Conservation (phyloP, 345 rosid genomes). For the Passiflora organensis region DNA sequence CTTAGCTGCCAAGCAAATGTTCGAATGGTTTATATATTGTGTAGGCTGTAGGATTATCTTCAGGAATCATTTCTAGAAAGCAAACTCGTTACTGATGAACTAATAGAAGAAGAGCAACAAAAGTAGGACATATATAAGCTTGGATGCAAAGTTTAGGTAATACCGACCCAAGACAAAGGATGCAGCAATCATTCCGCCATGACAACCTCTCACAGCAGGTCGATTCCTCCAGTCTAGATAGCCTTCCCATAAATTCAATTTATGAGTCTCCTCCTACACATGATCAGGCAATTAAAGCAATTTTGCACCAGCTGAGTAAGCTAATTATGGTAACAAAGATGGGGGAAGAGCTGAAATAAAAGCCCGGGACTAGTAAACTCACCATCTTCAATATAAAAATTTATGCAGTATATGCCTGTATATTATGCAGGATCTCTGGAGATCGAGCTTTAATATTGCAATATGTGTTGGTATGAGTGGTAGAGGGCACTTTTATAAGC, state of each 20-base stretch:
- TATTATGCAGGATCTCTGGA: constrained; percentile 8
- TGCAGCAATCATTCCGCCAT: constrained; percentile 81
- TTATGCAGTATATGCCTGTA: background rate
- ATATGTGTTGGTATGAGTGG: constrained; percentile 10
- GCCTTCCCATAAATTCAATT: constrained; percentile 43
- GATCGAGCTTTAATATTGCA: constrained; percentile 3
- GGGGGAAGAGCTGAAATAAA: background rate
- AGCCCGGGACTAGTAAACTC: constrained; percentile 3
- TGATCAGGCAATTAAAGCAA: constrained; percentile 2
- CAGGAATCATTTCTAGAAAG: background rate
- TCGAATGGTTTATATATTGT: too few relatives aligned
- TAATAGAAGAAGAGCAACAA: background rate
- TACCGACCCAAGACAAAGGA: constrained; percentile 66
- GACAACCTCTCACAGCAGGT: constrained; percentile 54
- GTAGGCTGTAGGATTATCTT: background rate
- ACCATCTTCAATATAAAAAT: constrained; percentile 28
- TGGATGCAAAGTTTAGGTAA: background rate
- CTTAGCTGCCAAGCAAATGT: too few relatives aligned
- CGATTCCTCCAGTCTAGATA: constrained; percentile 64
- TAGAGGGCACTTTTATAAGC: constrained; percentile 25
- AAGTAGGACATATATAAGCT: background rate
- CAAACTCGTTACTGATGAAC: background rate
- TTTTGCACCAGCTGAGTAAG: background rate
- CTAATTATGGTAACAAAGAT: background rate
- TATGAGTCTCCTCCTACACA: constrained; percentile 47